These are phyloP conservation scores for Podospora comata DNA, from an alignment of 495 filamentous ascomycete genomes.

Conservation along the genomic window DNA sequence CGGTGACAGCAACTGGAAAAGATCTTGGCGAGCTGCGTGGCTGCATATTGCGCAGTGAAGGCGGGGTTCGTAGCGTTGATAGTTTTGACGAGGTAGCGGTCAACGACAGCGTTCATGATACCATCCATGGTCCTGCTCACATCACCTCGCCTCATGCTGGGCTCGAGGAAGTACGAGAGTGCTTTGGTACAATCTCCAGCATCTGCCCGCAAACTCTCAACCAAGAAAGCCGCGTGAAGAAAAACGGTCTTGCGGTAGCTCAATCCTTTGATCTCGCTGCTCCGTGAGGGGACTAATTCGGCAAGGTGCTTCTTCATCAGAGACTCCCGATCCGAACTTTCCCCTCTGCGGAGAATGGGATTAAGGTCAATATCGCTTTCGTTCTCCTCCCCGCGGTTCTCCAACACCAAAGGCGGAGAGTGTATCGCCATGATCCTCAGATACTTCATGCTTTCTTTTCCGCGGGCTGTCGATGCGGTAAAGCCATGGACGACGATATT, in stretches of 20 bases:
- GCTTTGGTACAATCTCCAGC: constrained; percentile 84
- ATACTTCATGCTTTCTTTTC: constrained; percentile 65
- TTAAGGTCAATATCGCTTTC: constrained; percentile 97
- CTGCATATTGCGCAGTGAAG: constrained; percentile 82
- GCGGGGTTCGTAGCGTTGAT: constrained; percentile 63
- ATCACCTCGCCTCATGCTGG: constrained; percentile 70
- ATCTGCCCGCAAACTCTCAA: constrained; percentile 79
- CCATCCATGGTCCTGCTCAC: constrained; percentile 85
- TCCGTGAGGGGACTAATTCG: constrained; percentile 66
- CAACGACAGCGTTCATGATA: constrained; percentile 69
- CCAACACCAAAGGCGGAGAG: constrained; percentile 77
- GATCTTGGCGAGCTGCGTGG: constrained; percentile 77
- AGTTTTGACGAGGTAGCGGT: constrained; percentile 68
- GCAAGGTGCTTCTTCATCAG: constrained; percentile 77
- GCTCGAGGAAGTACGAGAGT: constrained; percentile 87
- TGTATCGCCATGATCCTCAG: constrained; percentile 78
- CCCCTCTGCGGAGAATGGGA: constrained; percentile 79
- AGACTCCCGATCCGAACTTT: constrained; percentile 67
- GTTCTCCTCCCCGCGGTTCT: constrained; percentile 77
- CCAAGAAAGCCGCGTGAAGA: constrained; percentile 76
- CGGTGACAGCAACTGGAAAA: constrained; percentile 89
- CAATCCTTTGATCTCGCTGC: constrained; percentile 71
- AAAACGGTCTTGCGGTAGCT: constrained; percentile 89
- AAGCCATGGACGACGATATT: constrained; percentile 95
- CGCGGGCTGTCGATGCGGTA: constrained; percentile 63